Base-by-base conservation (phyloP, 345 rosid genomes). In the Psidium friedrichsthalianum region DNA sequence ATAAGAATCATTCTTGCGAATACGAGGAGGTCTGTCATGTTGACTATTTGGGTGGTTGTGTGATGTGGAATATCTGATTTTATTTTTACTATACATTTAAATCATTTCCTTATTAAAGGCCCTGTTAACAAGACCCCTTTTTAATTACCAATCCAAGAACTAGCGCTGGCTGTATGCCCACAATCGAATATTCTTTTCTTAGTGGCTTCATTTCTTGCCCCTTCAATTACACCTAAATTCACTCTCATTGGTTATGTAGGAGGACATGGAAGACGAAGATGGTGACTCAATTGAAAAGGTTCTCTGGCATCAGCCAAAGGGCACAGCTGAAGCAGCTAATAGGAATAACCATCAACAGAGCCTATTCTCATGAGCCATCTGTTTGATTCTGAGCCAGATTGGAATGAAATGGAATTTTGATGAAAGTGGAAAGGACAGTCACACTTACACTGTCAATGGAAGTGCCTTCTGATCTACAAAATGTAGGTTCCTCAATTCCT, bases 381-480 rank as follows among this genome's bases (percentile, higher is more conserved):
- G 89, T 96, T 94, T 93, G 96, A 93, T 89, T 89, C 91, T 85
- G 95, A 91, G 85, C 93, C 94, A 69, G 96, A 96, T 90, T 98
- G 98, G 99, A 92, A 94, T 87, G 93, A 94, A 56, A 93, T 95
- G 91, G 99, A 96, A 89, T 96, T 96, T 90, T 89, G 88, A 96
- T 98, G n/a, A 85, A 98, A 98, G 91, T 98, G 99, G 99, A 98
- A 98, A 89, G 99, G 99, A 90, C 99, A 94, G 93, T 98, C 99
- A 42, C 99, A 98, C 87, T 91, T 98, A 90, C 99, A 98, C 85
- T 98, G 98, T 87, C 98, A 94, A 90, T 98, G 99, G 99, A 98
- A 96, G 89, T 89, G 96, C 51, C 88, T 95, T 85, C 90, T 58
- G 96, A 98, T 83, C 88, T 98, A 84, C 99, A 98, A 91, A 94